Evolutionary conservation across 2,329 filamentous ascomycete species (phyloP).

Genomic region (Ambrosiella xylebori): DNA sequence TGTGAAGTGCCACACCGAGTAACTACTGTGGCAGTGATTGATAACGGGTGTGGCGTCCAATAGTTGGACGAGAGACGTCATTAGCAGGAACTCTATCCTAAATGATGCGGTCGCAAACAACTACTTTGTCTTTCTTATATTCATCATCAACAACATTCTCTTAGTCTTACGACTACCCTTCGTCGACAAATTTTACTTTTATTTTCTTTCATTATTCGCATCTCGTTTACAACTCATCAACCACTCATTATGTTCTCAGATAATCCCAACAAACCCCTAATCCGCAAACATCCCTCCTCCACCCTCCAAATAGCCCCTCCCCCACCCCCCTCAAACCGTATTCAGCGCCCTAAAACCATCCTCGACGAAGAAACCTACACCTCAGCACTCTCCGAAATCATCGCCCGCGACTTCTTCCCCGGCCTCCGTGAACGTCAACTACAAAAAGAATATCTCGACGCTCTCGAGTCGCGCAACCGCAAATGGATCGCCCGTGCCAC

Average conservation of each 20-base stretch:
- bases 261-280: slow-evolving; percentile 37
- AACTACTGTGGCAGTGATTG: neutral
- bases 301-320: slow-evolving; percentile 66
- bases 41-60: neutral
- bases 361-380: slow-evolving; percentile 92
- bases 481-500: slow-evolving; percentile 76
- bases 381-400: slow-evolving; percentile 78
- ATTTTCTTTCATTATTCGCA: neutral
- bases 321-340: slow-evolving; percentile 68
- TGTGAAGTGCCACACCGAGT: neutral
- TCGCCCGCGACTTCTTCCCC: slow-evolving; percentile 91
- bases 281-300: slow-evolving; percentile 50
- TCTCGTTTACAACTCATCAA: neutral
- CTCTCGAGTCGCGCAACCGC: slow-evolving; percentile 67
- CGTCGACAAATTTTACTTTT: neutral
- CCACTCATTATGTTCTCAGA: neutral
- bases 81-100: too few relatives aligned
- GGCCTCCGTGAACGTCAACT: slow-evolving; percentile 71
- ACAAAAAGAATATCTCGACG: slow-evolving; percentile 83
- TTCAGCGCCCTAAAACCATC: slow-evolving; percentile 75
- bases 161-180: neutral
- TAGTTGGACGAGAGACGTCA: too few relatives aligned
- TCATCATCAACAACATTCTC: neutral
- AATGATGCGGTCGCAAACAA: neutral
- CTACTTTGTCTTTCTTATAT: neutral